These are phyloP conservation scores for Pseudogymnoascus sp. DNA, from an alignment of 2,329 filamentous ascomycete genomes.

Conservation along the genomic window DNA sequence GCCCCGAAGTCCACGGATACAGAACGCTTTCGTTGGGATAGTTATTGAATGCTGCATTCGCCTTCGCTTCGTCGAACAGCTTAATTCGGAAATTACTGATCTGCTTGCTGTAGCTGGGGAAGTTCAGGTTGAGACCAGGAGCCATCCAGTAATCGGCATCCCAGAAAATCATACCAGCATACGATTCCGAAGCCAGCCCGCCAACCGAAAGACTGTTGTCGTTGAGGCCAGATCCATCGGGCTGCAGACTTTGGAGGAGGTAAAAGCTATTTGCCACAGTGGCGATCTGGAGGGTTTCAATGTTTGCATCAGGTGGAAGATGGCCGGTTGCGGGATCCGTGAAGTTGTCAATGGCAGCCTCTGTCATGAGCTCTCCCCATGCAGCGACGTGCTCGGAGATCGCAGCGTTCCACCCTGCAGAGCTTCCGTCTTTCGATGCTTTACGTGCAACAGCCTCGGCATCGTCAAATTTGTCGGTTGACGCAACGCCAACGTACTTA, in stretches of 20 bases:
- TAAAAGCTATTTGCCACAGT: slow-evolving; percentile 50
- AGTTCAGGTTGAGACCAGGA: slow-evolving; percentile 56
- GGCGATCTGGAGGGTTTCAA: slow-evolving; percentile 40
- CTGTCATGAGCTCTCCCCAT: slow-evolving; percentile 55
- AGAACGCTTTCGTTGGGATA: slow-evolving; percentile 53
- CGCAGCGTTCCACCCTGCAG: slow-evolving; percentile 47
- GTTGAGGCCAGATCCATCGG: slow-evolving; percentile 47
- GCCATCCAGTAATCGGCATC: slow-evolving; percentile 34
- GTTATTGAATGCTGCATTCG: slow-evolving; percentile 53
- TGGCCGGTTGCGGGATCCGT: slow-evolving; percentile 47
- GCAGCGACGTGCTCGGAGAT: slow-evolving; percentile 50
- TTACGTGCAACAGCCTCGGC: slow-evolving; percentile 47
- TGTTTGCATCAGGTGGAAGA: slow-evolving; percentile 49
- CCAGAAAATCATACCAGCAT: slow-evolving; percentile 48
- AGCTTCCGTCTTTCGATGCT: slow-evolving; percentile 44
- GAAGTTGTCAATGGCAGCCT: slow-evolving; percentile 57
- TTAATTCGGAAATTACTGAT: slow-evolving; percentile 58
- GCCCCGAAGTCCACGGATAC: slow-evolving; percentile 61
- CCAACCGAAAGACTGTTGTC: slow-evolving; percentile 61
- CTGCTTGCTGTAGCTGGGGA: slow-evolving; percentile 53
- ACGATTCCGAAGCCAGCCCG: slow-evolving; percentile 59
- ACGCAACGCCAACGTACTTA: slow-evolving; percentile 64
- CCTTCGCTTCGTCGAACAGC: slow-evolving; percentile 50
- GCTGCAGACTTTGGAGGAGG: slow-evolving; percentile 42
- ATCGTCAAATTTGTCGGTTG: slow-evolving; percentile 57